phyloP scores from a whole-genome alignment of 352 stramenopile genomes.

The Pythium oligandrum region DNA sequence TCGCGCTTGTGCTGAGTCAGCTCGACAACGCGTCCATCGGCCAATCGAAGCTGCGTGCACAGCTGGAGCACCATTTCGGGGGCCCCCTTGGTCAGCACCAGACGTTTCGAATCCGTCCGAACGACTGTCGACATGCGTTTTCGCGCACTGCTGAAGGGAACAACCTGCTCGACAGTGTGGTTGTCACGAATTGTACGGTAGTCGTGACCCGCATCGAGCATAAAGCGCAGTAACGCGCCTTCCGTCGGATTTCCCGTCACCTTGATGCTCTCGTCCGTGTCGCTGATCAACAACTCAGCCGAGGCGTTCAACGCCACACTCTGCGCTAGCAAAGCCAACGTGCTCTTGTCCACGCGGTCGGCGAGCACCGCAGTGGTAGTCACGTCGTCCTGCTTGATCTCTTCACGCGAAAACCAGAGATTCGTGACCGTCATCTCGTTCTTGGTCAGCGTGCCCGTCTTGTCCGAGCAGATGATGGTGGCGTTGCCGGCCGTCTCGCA shows the following conservation, averaged over 20 bases:
- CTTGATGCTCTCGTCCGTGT: slow-evolving; percentile 6
- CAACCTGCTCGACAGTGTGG: not conserved
- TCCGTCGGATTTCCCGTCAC: not conserved
- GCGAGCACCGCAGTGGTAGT: not conserved
- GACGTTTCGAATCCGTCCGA: slow-evolving; percentile 3
- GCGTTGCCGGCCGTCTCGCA: slow-evolving; percentile 94
- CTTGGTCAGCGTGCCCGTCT: slow-evolving; percentile 91
- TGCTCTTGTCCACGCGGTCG: too few species aligned
- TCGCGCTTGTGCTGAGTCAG: too few species aligned
- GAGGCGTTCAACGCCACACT: slow-evolving; percentile 17
- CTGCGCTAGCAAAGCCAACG: not conserved
- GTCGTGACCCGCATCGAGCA: not conserved
- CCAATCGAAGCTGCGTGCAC: slow-evolving; percentile 4
- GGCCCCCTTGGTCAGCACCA: slow-evolving; percentile 20
- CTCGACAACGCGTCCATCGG: slow-evolving; percentile 5
- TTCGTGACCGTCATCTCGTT: slow-evolving; percentile 35
- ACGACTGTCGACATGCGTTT: not conserved
- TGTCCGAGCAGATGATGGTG: slow-evolving; percentile 93
- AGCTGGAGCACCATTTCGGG: slow-evolving; percentile 17
- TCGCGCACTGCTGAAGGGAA: not conserved
- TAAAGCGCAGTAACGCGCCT: not conserved
- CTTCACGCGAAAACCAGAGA: not conserved
- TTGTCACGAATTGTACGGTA: not conserved
- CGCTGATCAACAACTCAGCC: slow-evolving; percentile 16
- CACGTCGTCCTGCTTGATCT: slow-evolving; percentile 1